A percentile compares a stretch with the other conserved stretches of the same genome.
Conservation (phyloP, 1,284 basidiomycete genomes). For the Thelephora terrestris region DNA sequence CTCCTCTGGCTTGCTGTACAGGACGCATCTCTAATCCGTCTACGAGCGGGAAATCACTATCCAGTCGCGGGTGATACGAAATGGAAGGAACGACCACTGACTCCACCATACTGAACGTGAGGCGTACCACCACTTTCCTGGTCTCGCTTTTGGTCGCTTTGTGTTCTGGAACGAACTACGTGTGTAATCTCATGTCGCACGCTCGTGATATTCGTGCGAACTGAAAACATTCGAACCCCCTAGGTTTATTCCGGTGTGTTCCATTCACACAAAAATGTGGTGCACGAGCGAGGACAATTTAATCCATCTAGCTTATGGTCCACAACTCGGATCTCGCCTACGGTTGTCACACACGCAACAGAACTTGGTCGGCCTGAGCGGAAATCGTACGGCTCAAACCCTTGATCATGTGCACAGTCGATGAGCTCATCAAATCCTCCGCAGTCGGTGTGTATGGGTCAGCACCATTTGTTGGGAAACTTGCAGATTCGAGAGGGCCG, state of each 20-base stretch:
- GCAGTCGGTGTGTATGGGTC: no score
- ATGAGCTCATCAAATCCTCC: no score
- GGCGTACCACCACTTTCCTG: slow-evolving; percentile 33
- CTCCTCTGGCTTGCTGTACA: no score
- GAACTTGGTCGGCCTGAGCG: slow-evolving; percentile 63
- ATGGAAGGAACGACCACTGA: no score
- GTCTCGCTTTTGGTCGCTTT: slow-evolving; percentile 48
- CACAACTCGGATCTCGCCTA: slow-evolving; percentile 55
- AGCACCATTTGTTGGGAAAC: slow-evolving; percentile 58
- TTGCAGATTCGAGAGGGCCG: slow-evolving; percentile 58
- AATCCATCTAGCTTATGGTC: slow-evolving; percentile 54
- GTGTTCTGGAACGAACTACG: slow-evolving; percentile 70
- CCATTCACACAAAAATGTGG: slow-evolving; percentile 2
- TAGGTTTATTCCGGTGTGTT: slow-evolving; percentile 41
- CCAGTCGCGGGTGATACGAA: no score
- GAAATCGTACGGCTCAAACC: slow-evolving; percentile 42
- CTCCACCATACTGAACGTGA: slow-evolving; percentile 29
- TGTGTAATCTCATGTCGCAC: slow-evolving; percentile 16
- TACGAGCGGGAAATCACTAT: no score
- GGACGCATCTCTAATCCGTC: no score
- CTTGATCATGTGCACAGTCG: slow-evolving; percentile 5
- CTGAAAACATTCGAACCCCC: background rate
- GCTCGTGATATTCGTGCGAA: no score
- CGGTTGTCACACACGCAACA: slow-evolving; percentile 64
- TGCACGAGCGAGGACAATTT: background rate